Evolutionary conservation across 305 asterid species (phyloP), one percentile per base, ranked within the genome.

Genomic region (Stenogyne calaminthoides): DNA sequence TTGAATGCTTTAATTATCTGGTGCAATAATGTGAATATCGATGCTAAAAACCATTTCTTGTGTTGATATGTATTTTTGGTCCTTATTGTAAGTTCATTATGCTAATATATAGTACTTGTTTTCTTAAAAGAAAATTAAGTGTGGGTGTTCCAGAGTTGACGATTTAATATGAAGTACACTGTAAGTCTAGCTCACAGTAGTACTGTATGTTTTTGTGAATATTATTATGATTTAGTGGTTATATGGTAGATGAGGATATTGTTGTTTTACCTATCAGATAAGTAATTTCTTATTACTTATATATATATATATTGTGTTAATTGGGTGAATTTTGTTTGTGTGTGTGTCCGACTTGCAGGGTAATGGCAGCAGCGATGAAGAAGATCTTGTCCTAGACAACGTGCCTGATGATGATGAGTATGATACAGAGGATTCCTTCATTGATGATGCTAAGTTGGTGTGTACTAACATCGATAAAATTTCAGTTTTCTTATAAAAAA

Each of bases 351-450:
- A 68, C 78, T 83, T 76, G 61, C 77, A 90, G 98, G 96, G 91
- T 57, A 84, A 82, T 76, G 88, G 87, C 32, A 90, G 96, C 62
- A 84, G 95, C 55, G 98, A 88, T 6, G 98, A 90, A 80, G 98
- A 92, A 81, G 94, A 92, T 87, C 86, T 81, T 57, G 84, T 87
- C 72, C 80, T 84, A 9, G 92, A 91, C 73, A 89, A 88, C 55
- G 80, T 82, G 71, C 98, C 98, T 0, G 98, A 88, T 80, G 98
- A 92, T 61, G 98, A 92, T 76, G 98, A 92, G 75, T 92, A 92
- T 68, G 98, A 92, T 76, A 90, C 98, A 2, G 94, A 88, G 9
- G 98, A 92, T 80, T 92, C 98, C 18, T 92, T 92, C 80, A 92
- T 92, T 61, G 97, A 90, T 65, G 98, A 92, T 82, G 36, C 92